Base-by-base conservation (phyloP, 768 basidiomycete genomes). In the Pisolithus marmoratus region DNA sequence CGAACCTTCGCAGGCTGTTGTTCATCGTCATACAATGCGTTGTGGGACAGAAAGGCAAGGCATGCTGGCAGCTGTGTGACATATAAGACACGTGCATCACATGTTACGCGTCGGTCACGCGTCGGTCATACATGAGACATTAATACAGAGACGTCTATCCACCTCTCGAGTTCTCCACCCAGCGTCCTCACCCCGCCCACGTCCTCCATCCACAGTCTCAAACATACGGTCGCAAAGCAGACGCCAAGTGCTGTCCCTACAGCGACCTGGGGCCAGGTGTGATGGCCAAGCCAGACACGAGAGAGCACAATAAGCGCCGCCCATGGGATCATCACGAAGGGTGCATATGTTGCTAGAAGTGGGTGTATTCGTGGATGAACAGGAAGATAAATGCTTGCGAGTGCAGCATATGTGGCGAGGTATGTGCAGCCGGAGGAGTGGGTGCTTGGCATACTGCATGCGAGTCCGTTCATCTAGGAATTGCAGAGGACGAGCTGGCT, bases 391-490 rank as follows among this genome's bases (percentile, higher is more conserved):
- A 70, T 20, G 58, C 77, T 79, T 12, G 85, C 80, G 11, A 89
- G 70, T 12, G 75, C 56, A 23, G 82, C 76, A 60, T 81, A 90
- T 2, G 76, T 72, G 8, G 80, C 82, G 60, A 78, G 85, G 68
- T 75, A 90, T 2, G 76, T 73, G 58, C 87, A 86, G 5, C 74
- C 71, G 9, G 86, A 82, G 11, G 88, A 84, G 64, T 91, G 89
- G 5, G 89, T 90, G 55, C 85, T 87, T 5, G 89, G 89, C 89
- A 91, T 90, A 12, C 89, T 90, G 61, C 45, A 52, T 14, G 22
- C 7, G 24, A 7, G 19, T 57, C 23, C 49, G 48, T 34, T 34
- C 34, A 14, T 34, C 15, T 12, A 34, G 34, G 34, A 12, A 34
- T 34, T 14, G 34, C 34, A 31, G n/a, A 0, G 29, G 22, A 8